Evolutionary conservation across 2,329 filamentous ascomycete genomes (phyloP).

Genomic region (Nemania bipapillata): DNA sequence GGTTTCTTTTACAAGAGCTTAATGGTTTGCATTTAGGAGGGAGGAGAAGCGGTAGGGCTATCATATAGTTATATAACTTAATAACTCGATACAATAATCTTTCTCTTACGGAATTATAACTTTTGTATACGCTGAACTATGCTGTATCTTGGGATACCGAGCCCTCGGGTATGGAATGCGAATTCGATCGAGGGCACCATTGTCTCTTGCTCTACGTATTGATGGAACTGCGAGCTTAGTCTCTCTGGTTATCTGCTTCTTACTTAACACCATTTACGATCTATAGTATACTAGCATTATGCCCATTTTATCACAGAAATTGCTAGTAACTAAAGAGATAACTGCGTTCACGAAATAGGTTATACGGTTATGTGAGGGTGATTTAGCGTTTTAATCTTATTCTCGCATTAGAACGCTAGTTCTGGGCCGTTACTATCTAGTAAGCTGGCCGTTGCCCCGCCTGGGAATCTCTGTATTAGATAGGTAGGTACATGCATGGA

Average conservation of each 20-base stretch:
- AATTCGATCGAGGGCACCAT: too few relatives aligned
- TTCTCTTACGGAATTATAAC: background rate
- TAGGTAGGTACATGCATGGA: background rate
- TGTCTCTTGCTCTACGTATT: background rate
- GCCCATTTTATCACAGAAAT: background rate
- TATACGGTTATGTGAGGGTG: background rate
- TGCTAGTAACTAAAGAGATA: too few relatives aligned
- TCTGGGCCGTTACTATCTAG: constrained; percentile 28
- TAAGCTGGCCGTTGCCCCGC: constrained; percentile 15
- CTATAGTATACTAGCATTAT: background rate
- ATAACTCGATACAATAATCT: background rate
- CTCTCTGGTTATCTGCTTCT: background rate
- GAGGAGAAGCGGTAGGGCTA: background rate
- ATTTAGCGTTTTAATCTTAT: constrained; percentile 26
- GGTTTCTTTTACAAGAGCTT: background rate
- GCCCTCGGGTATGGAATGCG: too few relatives aligned
- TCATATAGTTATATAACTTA: background rate
- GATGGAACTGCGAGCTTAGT: too few relatives aligned
- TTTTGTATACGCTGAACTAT: background rate
- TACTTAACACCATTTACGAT: background rate
- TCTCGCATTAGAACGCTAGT: constrained; percentile 38
- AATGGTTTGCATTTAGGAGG: background rate
- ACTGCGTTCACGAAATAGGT: background rate
- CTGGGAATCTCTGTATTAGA: constrained; percentile 20
- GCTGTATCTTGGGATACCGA: background rate